A percentile compares a stretch with the other conserved stretches of the same genome.
These are phyloP conservation scores for Albifimbria verrucaria DNA, from an alignment of 2,329 filamentous ascomycete species.

Conservation along the genomic window DNA sequence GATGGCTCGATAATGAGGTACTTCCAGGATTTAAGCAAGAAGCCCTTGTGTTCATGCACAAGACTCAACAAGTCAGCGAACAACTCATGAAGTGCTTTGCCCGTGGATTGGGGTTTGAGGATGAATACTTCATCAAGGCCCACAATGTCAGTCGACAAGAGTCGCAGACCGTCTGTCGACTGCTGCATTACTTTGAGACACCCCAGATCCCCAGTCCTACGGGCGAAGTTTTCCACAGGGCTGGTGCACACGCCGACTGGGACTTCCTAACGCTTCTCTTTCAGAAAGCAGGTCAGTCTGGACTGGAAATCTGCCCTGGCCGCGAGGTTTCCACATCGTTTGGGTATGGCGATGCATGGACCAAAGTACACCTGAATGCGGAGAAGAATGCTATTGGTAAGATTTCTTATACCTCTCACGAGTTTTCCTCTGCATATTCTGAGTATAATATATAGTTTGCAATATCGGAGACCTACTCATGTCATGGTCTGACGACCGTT, in stretches of 20 bases:
- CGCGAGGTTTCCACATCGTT: constrained; percentile 58
- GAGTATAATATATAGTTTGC: constrained; percentile 52
- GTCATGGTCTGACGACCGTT: constrained; percentile 64
- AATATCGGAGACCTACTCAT: constrained; percentile 66
- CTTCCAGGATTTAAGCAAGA: constrained; percentile 46
- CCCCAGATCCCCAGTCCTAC: constrained; percentile 25
- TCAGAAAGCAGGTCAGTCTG: constrained; percentile 57
- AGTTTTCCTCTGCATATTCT: not conserved
- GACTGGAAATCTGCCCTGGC: constrained; percentile 63
- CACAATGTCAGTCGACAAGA: constrained; percentile 48
- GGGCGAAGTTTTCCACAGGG: constrained; percentile 49
- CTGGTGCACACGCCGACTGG: constrained; percentile 63
- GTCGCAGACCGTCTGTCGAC: constrained; percentile 51
- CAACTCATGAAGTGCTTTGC: constrained; percentile 58
- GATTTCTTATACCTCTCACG: not conserved
- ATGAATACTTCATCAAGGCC: constrained; percentile 52
- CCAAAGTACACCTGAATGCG: constrained; percentile 52
- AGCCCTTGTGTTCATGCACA: constrained; percentile 51
- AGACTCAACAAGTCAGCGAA: constrained; percentile 50
- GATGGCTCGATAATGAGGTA: constrained; percentile 46
- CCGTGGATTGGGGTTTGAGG: constrained; percentile 51
- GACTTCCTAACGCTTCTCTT: constrained; percentile 61
- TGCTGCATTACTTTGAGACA: constrained; percentile 55
- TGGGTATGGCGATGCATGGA: constrained; percentile 59
- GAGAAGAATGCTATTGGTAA: constrained; percentile 15